A percentile compares a stretch with the other conserved stretches of the same genome.
Conservation (phyloP, 1,284 basidiomycete species). For the Boletus semigastroideus region DNA sequence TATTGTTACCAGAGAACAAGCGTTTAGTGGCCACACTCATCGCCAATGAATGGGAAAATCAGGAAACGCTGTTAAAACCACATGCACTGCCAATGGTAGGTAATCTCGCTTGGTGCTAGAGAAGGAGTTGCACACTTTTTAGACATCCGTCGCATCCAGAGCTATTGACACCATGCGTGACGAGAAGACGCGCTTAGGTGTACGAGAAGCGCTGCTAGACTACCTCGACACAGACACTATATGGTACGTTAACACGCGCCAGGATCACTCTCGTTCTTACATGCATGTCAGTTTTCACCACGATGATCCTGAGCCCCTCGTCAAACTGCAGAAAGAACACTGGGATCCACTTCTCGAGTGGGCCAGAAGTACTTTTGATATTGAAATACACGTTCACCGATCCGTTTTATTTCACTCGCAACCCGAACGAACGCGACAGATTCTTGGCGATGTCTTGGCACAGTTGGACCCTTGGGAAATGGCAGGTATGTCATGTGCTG, state of each 20-base stretch:
- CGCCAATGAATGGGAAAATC: conserved; percentile 96
- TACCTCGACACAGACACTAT: conserved; percentile 97
- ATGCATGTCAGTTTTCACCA: conserved; percentile 71
- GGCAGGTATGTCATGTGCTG: conserved; percentile 62
- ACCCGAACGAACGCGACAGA: conserved; percentile 61
- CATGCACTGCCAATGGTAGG: conserved; percentile 90
- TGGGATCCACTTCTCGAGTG: conserved; percentile 91
- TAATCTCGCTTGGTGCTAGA: conserved; percentile 9
- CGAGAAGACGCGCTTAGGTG: conserved; percentile 56
- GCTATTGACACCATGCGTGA: conserved; percentile 83
- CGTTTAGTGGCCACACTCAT: conserved; percentile 80
- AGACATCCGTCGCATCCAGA: conserved; percentile 86
- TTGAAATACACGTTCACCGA: conserved; percentile 67
- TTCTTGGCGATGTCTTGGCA: conserved; percentile 57
- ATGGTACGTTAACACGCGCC: conserved; percentile 54
- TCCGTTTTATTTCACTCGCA: conserved; percentile 73
- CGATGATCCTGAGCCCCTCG: conserved; percentile 73
- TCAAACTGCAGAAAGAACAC: conserved; percentile 78
- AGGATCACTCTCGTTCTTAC: conserved; percentile 5
- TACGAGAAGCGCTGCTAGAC: conserved; percentile 72
- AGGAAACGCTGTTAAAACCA: conserved; percentile 82
- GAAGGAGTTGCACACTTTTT: conserved; percentile 5
- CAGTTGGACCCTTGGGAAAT: conserved; percentile 81
- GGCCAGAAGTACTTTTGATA: conserved; percentile 64
- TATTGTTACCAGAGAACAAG: conserved; percentile 74